Evolutionary conservation across 192 early-diverging fungal genomes (phyloP).

Genomic region (Backusella macrospora): DNA sequence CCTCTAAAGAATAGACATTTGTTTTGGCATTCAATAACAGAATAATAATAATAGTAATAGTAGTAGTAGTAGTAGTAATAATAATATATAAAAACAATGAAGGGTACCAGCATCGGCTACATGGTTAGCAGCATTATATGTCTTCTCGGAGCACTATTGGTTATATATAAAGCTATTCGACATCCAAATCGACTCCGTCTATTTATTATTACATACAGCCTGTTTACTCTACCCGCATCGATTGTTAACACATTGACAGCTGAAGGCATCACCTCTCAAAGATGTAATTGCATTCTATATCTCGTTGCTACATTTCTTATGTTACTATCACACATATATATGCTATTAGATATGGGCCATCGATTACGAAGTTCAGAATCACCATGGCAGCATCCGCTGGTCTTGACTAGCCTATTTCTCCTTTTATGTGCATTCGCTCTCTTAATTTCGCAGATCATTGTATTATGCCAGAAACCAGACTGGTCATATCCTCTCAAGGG

Average conservation of each 20-base stretch:
- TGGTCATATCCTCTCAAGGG: background rate
- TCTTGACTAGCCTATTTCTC: background rate
- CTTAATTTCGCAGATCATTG: background rate
- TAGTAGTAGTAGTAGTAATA: background rate
- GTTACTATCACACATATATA: constrained; percentile 10
- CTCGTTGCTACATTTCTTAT: constrained; percentile 13
- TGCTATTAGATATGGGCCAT: constrained; percentile 14
- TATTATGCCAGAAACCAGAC: background rate
- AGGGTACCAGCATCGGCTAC: background rate
- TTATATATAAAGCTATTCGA: background rate
- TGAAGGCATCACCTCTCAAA: background rate
- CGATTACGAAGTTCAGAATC: background rate
- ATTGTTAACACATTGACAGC: constrained; percentile 15
- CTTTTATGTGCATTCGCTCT: background rate
- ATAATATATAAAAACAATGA: background rate
- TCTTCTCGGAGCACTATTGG: background rate
- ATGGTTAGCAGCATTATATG: background rate
- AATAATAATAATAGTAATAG: background rate
- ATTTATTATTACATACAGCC: constrained; percentile 12
- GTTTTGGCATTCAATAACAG: background rate
- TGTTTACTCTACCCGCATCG: constrained; percentile 14
- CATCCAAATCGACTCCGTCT: constrained; percentile 15
- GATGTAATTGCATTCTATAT: constrained; percentile 6
- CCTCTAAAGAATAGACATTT: constrained; percentile 1
- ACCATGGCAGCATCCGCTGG: constrained; percentile 3